These are phyloP conservation scores for Heliamphora pulchella DNA, from an alignment of 179 eudicot species.

Conservation along the genomic window DNA sequence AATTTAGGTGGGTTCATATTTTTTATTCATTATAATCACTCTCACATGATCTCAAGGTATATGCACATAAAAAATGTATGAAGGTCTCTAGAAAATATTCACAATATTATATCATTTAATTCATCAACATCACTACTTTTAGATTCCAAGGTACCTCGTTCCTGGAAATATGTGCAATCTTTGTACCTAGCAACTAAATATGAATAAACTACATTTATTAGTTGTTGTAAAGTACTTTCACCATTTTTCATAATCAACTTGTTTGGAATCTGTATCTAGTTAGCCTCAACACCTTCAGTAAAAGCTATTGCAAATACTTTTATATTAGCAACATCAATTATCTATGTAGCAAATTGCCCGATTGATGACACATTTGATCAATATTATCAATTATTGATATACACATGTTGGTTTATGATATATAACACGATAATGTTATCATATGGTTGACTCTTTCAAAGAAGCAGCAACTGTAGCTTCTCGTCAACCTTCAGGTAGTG, in stretches of 20 bases:
- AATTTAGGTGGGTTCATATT: neutral
- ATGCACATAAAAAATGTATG: neutral
- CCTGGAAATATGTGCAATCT: neutral
- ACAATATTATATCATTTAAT: neutral
- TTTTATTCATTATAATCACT: neutral
- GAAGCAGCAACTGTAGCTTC: neutral
- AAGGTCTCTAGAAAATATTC: neutral
- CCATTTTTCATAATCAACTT: neutral
- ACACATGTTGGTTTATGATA: neutral
- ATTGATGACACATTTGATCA: neutral
- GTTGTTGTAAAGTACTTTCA: neutral
- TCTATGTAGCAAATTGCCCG: neutral
- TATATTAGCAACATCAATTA: neutral
- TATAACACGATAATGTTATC: neutral
- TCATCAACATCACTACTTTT: neutral
- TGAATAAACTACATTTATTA: neutral
- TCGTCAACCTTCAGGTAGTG: neutral
- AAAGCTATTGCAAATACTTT: neutral
- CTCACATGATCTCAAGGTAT: neutral
- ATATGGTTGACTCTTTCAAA: neutral
- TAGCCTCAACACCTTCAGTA: neutral
- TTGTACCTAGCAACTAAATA: neutral
- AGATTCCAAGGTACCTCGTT: neutral
- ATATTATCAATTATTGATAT: neutral
- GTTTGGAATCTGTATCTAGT: neutral